Base-by-base conservation (phyloP, 164 flowering plant species). In the Paratinospora sagittata region DNA sequence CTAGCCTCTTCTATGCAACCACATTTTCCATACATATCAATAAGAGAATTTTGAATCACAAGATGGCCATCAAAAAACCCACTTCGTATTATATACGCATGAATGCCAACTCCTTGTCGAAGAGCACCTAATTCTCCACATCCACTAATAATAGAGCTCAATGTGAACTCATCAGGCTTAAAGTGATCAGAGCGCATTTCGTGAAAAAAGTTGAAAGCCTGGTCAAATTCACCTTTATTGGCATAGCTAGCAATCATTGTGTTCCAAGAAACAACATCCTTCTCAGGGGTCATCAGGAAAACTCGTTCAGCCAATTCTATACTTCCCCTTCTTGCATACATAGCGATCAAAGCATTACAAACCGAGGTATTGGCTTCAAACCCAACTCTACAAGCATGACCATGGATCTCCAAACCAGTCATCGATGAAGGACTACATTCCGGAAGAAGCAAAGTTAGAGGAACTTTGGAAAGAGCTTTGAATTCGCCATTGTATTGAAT, bases 21-120 rank as follows among this genome's bases (percentile, higher is more conserved):
- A 49, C 81, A 78, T 66, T 78, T 78, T 33, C 73, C 81, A 69
- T 78, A 78, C 81, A 75, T 75, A 61, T 75, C 81, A 63, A 75
- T 16, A 41, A 78, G 75, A 43, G 78, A 47, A 70, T 78, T 78
- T 68, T 72, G 75, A 41, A 75, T 75, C 8, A 72, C 73, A 24
- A 19, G 70, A 37, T 58, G 60, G 41, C 65, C 76, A 57, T 69
- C 71, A 2, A 37, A 75, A 65, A 72, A 69, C 36, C 81, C 81
- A 67, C 65, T 69, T 69, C 43, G 69, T 16, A 78, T 26, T 16
- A 68, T 58, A 61, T 68, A 69, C 43, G 73, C 75, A 69, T 78
- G 81, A 63, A 75, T 34, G 2, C 66, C 75, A 55, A 37, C 30
- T 39, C 78, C 81, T 72, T 72, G 73, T 36, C 39, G 68, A 27